Conservation (phyloP, 148 eudicot species). For the Pharnaceum exiguum region DNA sequence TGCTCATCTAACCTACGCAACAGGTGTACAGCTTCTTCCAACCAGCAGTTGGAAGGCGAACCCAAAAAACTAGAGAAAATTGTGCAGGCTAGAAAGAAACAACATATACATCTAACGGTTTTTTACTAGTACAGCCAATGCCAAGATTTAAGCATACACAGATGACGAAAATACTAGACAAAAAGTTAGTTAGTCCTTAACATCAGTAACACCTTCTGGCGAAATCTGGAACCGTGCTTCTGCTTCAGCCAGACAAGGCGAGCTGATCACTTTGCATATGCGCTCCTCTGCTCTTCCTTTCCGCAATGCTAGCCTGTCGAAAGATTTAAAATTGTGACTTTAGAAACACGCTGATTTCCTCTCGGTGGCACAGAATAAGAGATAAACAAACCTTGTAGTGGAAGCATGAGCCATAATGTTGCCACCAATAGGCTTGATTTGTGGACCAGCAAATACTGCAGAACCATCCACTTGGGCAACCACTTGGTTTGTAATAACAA, state of each 20-base stretch:
- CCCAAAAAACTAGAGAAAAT: not conserved
- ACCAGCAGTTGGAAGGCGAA: not conserved
- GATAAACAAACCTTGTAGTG: constrained; percentile 66
- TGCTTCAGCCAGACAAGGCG: constrained; percentile 94
- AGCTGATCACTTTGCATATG: constrained; percentile 91
- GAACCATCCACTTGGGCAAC: constrained; percentile 98
- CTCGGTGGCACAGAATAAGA: not conserved
- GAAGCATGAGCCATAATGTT: constrained; percentile 99
- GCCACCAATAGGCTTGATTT: constrained; percentile 92
- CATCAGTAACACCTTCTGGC: constrained; percentile 75
- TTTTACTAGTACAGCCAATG: not conserved
- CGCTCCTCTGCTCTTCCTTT: constrained; percentile 96
- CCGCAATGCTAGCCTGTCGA: constrained; percentile 72
- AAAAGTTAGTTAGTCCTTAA: constrained; percentile 55
- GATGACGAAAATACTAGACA: not conserved
- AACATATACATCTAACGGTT: no score
- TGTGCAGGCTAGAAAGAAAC: no score
- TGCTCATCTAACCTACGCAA: constrained; percentile 6
- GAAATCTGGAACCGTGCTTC: constrained; percentile 92
- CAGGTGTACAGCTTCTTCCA: constrained; percentile 11
- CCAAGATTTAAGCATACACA: not conserved
- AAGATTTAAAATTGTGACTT: not conserved
- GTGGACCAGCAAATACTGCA: constrained; percentile 93
- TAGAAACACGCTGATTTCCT: not conserved
- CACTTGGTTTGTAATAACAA: constrained; percentile 93